Percentiles rank a stretch among this genome's conserved stretches.
Conservation (phyloP, 2,329 filamentous ascomycete genomes). For the Exophiala aquamarina region DNA sequence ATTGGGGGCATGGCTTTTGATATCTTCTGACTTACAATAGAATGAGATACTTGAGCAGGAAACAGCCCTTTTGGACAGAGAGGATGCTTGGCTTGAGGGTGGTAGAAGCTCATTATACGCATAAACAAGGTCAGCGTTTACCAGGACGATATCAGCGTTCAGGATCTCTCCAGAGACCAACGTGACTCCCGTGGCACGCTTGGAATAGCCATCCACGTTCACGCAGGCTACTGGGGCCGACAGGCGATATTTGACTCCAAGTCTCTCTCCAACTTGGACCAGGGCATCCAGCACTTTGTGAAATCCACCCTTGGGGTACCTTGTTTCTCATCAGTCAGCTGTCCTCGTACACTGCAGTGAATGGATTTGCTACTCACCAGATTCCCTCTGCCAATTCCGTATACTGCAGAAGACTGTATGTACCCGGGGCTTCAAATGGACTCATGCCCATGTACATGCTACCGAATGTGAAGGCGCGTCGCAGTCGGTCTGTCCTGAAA, state of each 20-base stretch:
- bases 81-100: constrained; percentile 42
- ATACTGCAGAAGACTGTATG: constrained; percentile 72
- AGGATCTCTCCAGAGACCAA: constrained; percentile 60
- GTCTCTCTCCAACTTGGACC: constrained; percentile 60
- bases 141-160: constrained; percentile 64
- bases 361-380: constrained; percentile 61
- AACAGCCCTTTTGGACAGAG: constrained; percentile 34
- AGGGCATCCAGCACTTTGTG: constrained; percentile 64
- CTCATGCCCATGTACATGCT: constrained; percentile 85
- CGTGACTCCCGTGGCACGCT: constrained; percentile 58
- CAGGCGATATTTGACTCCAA: constrained; percentile 64
- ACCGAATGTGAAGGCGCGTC: constrained; percentile 72
- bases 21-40: constrained; percentile 59
- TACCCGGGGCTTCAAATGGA: constrained; percentile 72
- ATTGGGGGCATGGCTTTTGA: too few species aligned
- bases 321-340: neutral
- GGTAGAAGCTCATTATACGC: constrained; percentile 71
- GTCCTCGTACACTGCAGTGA: too few species aligned
- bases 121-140: constrained; percentile 74
- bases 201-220: constrained; percentile 52
- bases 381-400: constrained; percentile 75
- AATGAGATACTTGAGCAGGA: constrained; percentile 75
- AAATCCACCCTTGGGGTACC: constrained; percentile 61
- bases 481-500: constrained; percentile 67
- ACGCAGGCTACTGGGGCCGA: constrained; percentile 59